Evolutionary conservation across 331 rosid genomes (phyloP).

Genomic region (Saraca asoca): DNA sequence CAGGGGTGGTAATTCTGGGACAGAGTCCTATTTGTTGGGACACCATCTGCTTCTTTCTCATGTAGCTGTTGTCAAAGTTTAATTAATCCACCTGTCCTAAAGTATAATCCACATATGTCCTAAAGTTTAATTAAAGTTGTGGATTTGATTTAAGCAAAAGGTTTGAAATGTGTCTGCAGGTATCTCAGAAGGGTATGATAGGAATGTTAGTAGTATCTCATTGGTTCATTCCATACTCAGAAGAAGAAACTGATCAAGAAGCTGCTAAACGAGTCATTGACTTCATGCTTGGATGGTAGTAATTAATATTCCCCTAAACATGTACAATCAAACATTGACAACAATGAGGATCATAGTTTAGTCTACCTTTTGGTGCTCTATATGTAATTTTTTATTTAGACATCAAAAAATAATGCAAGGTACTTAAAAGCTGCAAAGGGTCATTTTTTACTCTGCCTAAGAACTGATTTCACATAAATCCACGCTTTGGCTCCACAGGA

Average conservation of each 20-base stretch:
- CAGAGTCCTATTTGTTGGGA: background rate
- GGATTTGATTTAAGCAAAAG: background rate
- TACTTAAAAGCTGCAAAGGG: slow-evolving; percentile 17
- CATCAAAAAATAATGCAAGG: background rate
- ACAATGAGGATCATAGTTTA: slow-evolving; percentile 5
- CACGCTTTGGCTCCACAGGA: background rate
- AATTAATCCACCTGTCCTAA: too few relatives aligned
- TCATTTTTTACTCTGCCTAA: slow-evolving; percentile 15
- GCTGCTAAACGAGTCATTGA: slow-evolving; percentile 54
- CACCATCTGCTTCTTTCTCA: background rate
- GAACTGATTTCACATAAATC: background rate
- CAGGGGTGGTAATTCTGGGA: slow-evolving; percentile 1
- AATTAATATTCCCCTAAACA: too few relatives aligned
- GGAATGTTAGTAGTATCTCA: slow-evolving; percentile 52
- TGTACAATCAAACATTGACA: background rate
- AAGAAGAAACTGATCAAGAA: slow-evolving; percentile 26
- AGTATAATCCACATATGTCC: too few relatives aligned
- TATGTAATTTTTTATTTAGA: slow-evolving; percentile 19
- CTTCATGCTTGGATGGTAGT: slow-evolving; percentile 67
- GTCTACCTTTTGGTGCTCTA: slow-evolving; percentile 10
- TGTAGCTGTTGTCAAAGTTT: background rate
- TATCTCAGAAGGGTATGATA: slow-evolving; percentile 52
- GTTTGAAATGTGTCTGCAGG: slow-evolving; percentile 33
- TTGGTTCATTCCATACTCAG: slow-evolving; percentile 51
- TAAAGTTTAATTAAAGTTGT: too few relatives aligned